Percentiles rank a stretch among this genome's conserved stretches.
phyloP scores from a whole-genome alignment of 2,329 filamentous ascomycete genomes.

The Clonostachys solani region DNA sequence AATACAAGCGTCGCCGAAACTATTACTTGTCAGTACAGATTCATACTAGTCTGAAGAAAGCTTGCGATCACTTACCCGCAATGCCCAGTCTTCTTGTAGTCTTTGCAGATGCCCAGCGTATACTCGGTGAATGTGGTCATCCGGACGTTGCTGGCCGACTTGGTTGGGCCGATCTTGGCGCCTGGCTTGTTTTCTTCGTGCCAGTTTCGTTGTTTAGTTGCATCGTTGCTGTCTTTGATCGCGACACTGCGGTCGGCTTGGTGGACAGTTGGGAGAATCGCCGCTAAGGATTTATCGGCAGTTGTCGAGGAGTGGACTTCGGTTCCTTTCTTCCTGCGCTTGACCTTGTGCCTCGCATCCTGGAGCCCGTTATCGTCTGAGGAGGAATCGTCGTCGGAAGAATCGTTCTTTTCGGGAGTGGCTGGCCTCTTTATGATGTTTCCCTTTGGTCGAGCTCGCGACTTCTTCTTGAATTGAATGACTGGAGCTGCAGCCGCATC shows the following conservation, averaged over 20 bases:
- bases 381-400: conserved; percentile 61
- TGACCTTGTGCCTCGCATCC: conserved; percentile 75
- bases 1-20: conserved; percentile 68
- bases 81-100: conserved; percentile 74
- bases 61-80: conserved; percentile 16
- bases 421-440: conserved; percentile 77
- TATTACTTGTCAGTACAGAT: neutral
- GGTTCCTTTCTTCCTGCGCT: conserved; percentile 67
- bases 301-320: conserved; percentile 61
- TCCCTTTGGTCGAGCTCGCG: conserved; percentile 73
- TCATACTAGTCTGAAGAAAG: conserved; percentile 27
- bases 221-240: conserved; percentile 72
- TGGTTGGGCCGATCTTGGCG: conserved; percentile 76
- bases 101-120: conserved; percentile 91
- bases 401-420: conserved; percentile 59
- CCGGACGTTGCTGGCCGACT: conserved; percentile 83
- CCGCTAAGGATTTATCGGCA: conserved; percentile 30
- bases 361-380: conserved; percentile 75
- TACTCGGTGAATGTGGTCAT: conserved; percentile 90
- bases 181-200: conserved; percentile 70
- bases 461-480: conserved; percentile 79
- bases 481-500: too few species aligned
- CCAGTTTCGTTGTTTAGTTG: conserved; percentile 87
- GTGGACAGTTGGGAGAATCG: conserved; percentile 53
- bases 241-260: conserved; percentile 57